phyloP scores from a whole-genome alignment of 2,329 filamentous ascomycete genomes.

The Trichocomaceae sp. region DNA sequence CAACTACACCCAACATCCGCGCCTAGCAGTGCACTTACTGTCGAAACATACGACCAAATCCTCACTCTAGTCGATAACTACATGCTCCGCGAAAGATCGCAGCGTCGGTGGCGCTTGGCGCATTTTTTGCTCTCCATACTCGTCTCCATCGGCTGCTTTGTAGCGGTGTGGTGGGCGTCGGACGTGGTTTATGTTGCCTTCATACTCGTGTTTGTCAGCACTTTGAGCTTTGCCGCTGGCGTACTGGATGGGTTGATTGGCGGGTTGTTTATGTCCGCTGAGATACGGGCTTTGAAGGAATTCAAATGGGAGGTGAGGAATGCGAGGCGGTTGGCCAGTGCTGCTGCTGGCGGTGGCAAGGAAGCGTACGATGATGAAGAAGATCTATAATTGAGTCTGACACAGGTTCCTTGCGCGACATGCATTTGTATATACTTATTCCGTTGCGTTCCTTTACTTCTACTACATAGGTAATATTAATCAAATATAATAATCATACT shows the following conservation, averaged over 20 bases:
- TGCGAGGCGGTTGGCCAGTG: constrained; percentile 40
- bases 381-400: background rate
- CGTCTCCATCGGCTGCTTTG: constrained; percentile 65
- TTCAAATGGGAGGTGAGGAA: constrained; percentile 89
- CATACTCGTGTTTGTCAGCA: constrained; percentile 70
- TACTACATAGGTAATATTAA: background rate
- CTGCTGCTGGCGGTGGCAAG: constrained; percentile 5
- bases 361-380: constrained; percentile 6
- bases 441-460: too few species aligned
- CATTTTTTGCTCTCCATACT: constrained; percentile 67
- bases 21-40: constrained; percentile 34
- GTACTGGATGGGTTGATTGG: constrained; percentile 80
- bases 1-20: constrained; percentile 13
- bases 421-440: background rate
- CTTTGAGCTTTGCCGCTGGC: constrained; percentile 68
- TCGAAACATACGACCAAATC: constrained; percentile 62
- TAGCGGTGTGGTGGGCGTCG: constrained; percentile 76
- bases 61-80: constrained; percentile 65
- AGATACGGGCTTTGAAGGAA: constrained; percentile 75
- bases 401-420: background rate
- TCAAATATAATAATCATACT: background rate
- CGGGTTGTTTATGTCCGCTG: constrained; percentile 75
- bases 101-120: constrained; percentile 62
- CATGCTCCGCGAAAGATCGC: constrained; percentile 60
- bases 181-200: constrained; percentile 66